Percentiles rank a stretch among this genome's conserved stretches.
These are phyloP conservation scores for Lactifluus subvellereus DNA, from an alignment of 768 basidiomycete genomes.

Conservation along the genomic window DNA sequence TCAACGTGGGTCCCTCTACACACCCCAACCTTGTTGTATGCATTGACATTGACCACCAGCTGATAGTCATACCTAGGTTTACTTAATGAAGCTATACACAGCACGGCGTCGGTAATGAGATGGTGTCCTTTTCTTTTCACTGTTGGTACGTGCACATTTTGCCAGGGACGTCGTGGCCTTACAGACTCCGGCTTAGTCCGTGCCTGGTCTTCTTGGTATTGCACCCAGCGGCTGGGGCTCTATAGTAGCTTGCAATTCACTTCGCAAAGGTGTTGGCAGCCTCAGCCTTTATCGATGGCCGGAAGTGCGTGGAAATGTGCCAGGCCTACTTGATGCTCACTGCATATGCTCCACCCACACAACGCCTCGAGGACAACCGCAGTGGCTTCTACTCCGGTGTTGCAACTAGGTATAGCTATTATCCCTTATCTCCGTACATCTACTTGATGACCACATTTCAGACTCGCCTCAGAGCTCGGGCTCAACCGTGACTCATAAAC, in stretches of 20 bases:
- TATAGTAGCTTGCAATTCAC: slow-evolving; percentile 52
- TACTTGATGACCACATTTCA: slow-evolving; percentile 25
- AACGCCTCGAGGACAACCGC: slow-evolving; percentile 63
- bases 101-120: slow-evolving; percentile 47
- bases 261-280: slow-evolving; percentile 59
- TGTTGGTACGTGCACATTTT: slow-evolving; percentile 40
- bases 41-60: not conserved
- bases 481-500: slow-evolving; percentile 48
- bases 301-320: slow-evolving; percentile 67
- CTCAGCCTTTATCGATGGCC: slow-evolving; percentile 52
- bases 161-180: not conserved
- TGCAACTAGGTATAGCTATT: slow-evolving; percentile 47
- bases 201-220: slow-evolving; percentile 63
- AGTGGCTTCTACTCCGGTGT: slow-evolving; percentile 71
- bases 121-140: slow-evolving; percentile 55
- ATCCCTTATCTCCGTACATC: not conserved
- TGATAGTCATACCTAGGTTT: slow-evolving; percentile 51
- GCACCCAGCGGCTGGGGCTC: slow-evolving; percentile 48
- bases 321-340: slow-evolving; percentile 71
- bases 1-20: slow-evolving; percentile 40
- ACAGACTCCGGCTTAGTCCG: slow-evolving; percentile 41
- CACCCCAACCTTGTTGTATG: slow-evolving; percentile 16
- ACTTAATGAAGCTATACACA: slow-evolving; percentile 52
- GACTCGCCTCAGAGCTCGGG: slow-evolving; percentile 69
- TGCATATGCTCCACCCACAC: slow-evolving; percentile 55